These are phyloP conservation scores for Aspergillus olivimuriae DNA, from an alignment of 495 filamentous ascomycete genomes.

Conservation along the genomic window DNA sequence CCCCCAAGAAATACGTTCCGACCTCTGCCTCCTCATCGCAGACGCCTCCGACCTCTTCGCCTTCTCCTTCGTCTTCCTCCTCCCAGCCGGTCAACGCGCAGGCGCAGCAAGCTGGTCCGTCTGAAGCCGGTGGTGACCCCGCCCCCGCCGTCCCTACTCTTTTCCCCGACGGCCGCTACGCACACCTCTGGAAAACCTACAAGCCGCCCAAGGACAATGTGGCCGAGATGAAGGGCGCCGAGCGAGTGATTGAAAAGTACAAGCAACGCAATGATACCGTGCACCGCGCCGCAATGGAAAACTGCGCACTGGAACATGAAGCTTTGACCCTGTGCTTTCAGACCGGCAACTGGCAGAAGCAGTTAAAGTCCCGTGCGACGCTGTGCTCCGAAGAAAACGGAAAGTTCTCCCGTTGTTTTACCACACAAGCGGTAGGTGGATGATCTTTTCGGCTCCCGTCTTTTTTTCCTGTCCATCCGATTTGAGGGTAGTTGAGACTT, in stretches of 20 bases:
- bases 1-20: slow-evolving; percentile 66
- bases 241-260: slow-evolving; percentile 73
- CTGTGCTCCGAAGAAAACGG: slow-evolving; percentile 69
- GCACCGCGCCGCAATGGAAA: slow-evolving; percentile 80
- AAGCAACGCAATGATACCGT: slow-evolving; percentile 76
- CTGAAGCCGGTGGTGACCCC: slow-evolving; percentile 19
- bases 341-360: slow-evolving; percentile 47
- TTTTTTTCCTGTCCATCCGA: too few species aligned
- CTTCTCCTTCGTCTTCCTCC: slow-evolving; percentile 7
- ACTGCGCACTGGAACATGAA: slow-evolving; percentile 81
- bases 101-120: slow-evolving; percentile 9
- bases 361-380: slow-evolving; percentile 48
- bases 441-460: background rate
- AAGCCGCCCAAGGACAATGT: slow-evolving; percentile 56
- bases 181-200: slow-evolving; percentile 90
- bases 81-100: slow-evolving; percentile 11
- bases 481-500: background rate
- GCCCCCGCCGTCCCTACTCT: slow-evolving; percentile 54
- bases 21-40: slow-evolving; percentile 19
- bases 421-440: slow-evolving; percentile 65
- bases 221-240: slow-evolving; percentile 47
- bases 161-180: slow-evolving; percentile 81
- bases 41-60: background rate
- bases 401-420: slow-evolving; percentile 73
- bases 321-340: slow-evolving; percentile 70